Base-by-base conservation (phyloP, 768 basidiomycete genomes). In the Asterophora parasitica region DNA sequence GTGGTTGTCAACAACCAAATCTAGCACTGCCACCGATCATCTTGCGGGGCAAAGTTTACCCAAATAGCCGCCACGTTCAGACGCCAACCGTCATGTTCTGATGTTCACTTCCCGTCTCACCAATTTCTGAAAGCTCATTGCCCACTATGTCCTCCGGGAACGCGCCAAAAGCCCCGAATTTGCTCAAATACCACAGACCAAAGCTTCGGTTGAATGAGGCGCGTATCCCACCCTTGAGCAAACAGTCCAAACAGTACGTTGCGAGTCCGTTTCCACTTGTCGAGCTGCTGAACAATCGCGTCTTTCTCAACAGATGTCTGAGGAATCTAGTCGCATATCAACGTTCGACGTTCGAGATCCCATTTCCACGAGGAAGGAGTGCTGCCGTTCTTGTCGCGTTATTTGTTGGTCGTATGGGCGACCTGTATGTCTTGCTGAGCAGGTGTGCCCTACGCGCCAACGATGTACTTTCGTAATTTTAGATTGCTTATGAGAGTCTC, bases 401-500 rank as follows among this genome's bases (percentile, higher is more conserved):
- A 41, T 95, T 95, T 51, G 81, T 92, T 2, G 92, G 92, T 0
- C 71, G 92, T 6, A 73, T 75, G 26, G 92, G 92, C 4, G 89
- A 94, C 55, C 58, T 95, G 19, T 88, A 92, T 56, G 92, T 94
- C 3, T 61, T 93, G 26, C 74, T 94, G n/a, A 90, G 80, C 58
- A 74, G 83, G 89, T 88, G 59, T 58, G 85, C 12, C n/a, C 30
- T 31, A 31, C 12, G 30, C n/a, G n/a, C n/a, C n/a, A n/a, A 12
- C 30, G 30, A 31, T 8, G 28, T 36, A 32, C 31, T 37, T 12
- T 27, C 11, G 5, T 10, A 4, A 1, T n/a, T 10, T 16, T 23
- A 6, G 23, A 23, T 23, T 3, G 23, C 23, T 31, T 3, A 31
- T 8, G 30, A 31, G 4, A 31, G 30, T 12, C 12, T 16, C 17